Conservation (phyloP, 768 basidiomycete genomes). For the Clavaria fumosa region DNA sequence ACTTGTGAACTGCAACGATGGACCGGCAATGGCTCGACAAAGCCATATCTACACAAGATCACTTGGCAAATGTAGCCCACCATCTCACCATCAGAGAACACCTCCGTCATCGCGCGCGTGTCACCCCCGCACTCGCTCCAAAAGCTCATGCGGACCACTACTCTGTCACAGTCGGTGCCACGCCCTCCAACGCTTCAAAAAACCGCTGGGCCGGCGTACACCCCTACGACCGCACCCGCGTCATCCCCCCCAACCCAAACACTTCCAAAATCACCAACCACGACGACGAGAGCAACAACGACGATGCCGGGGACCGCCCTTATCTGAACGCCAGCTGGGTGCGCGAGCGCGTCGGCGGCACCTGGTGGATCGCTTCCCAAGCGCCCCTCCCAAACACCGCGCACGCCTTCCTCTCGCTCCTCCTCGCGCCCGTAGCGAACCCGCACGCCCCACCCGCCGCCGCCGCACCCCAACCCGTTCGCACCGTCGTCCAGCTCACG, state of each 20-base stretch:
- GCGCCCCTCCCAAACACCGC: constrained; percentile 58
- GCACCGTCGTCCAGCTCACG: constrained; percentile 75
- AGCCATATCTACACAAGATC: too few species aligned
- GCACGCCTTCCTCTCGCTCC: constrained; percentile 62
- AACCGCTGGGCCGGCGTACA: constrained; percentile 66
- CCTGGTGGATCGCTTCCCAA: constrained; percentile 79
- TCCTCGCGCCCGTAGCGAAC: constrained; percentile 31
- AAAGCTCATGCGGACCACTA: constrained; percentile 26
- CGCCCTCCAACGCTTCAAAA: constrained; percentile 25
- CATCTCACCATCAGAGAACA: too few species aligned
- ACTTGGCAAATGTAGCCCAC: too few species aligned
- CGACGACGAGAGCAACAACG: constrained; percentile 1
- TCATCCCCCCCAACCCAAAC: constrained; percentile 25
- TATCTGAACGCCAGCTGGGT: constrained; percentile 86
- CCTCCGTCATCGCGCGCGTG: too few species aligned
- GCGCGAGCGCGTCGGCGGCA: constrained; percentile 52
- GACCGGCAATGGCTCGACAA: too few species aligned
- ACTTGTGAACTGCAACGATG: too few species aligned
- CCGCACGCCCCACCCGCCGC: too few species aligned
- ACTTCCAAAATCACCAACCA: too few species aligned
- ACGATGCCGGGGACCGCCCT: constrained; percentile 20
- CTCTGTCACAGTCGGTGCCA: constrained; percentile 34
- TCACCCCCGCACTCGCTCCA: too few species aligned
- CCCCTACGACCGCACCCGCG: constrained; percentile 73
- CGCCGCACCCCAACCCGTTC: too few species aligned